These are phyloP conservation scores for Yamadazyma kitorensis DNA, from an alignment of 805 yeast genomes.

Conservation along the genomic window DNA sequence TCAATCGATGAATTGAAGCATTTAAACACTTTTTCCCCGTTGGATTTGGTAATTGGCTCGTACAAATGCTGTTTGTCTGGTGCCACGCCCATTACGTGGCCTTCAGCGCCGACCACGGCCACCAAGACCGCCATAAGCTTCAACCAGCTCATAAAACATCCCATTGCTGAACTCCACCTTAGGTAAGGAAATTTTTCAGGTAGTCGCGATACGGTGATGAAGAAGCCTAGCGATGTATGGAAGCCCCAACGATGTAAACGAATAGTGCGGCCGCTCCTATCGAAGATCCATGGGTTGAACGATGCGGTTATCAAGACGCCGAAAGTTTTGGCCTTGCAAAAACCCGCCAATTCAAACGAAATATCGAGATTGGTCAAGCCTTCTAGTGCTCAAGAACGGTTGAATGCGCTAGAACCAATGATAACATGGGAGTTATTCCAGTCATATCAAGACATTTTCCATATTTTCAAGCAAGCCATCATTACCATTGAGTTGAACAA, in stretches of 20 bases:
- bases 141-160: neutral
- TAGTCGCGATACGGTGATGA: neutral
- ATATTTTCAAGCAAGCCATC: conserved; percentile 26
- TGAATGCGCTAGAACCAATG: conserved; percentile 22
- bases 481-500: neutral
- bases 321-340: neutral
- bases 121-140: neutral
- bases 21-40: conserved; percentile 45
- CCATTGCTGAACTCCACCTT: too few relatives aligned
- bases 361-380: conserved; percentile 11
- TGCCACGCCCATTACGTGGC: conserved; percentile 29
- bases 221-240: conserved; percentile 6
- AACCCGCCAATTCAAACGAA: neutral
- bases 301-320: conserved; percentile 28
- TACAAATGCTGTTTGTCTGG: conserved; percentile 45
- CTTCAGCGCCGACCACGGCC: neutral
- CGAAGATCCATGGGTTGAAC: conserved; percentile 34
- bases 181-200: neutral
- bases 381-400: conserved; percentile 19
- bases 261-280: conserved; percentile 32
- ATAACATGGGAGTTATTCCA: conserved; percentile 26
- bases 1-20: conserved; percentile 74
- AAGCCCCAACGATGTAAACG: conserved; percentile 28
- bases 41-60: conserved; percentile 46
- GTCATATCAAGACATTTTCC: conserved; percentile 30